Percentiles rank a stretch among this genome's conserved stretches.
Conservation (phyloP, 768 basidiomycete genomes). For the Chalciporus chontae region DNA sequence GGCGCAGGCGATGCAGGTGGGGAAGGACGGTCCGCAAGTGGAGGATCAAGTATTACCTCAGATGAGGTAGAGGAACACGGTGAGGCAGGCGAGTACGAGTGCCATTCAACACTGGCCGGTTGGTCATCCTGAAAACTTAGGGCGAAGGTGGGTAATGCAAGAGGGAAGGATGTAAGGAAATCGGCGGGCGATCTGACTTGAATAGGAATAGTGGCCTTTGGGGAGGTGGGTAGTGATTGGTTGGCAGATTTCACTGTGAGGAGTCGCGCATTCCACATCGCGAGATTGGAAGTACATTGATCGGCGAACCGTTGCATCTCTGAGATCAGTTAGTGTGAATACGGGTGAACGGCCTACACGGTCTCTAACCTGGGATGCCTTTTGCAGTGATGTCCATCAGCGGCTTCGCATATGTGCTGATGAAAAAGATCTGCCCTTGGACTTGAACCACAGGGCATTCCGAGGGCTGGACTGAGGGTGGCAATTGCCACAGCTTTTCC, state of each 20-base stretch:
- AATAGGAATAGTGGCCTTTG: slow-evolving; percentile 20
- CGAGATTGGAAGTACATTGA: slow-evolving; percentile 67
- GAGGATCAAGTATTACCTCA: slow-evolving; percentile 23
- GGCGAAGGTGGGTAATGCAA: slow-evolving; percentile 50
- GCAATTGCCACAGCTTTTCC: slow-evolving; percentile 74
- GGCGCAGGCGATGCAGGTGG: slow-evolving; percentile 28
- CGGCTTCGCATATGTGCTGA: slow-evolving; percentile 76
- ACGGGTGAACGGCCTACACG: background rate
- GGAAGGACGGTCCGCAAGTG: slow-evolving; percentile 19
- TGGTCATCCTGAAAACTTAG: slow-evolving; percentile 25
- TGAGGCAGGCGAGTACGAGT: slow-evolving; percentile 27
- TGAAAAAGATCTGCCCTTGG: slow-evolving; percentile 86
- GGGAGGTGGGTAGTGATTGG: slow-evolving; percentile 2
- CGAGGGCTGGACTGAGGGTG: slow-evolving; percentile 47
- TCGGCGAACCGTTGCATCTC: slow-evolving; percentile 67
- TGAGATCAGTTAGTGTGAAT: slow-evolving; percentile 26
- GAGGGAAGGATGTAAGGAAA: slow-evolving; percentile 52
- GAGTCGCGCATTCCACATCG: slow-evolving; percentile 59
- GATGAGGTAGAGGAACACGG: slow-evolving; percentile 30
- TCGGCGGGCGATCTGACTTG: slow-evolving; percentile 37
- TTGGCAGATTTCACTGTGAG: slow-evolving; percentile 34
- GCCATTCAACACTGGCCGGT: slow-evolving; percentile 23
- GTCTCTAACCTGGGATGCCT: slow-evolving; percentile 65
- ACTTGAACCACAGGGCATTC: slow-evolving; percentile 63
- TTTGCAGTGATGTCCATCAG: slow-evolving; percentile 71